Base-by-base conservation (phyloP, 192 early-diverging fungal species). In the Lobosporangium transversale region DNA sequence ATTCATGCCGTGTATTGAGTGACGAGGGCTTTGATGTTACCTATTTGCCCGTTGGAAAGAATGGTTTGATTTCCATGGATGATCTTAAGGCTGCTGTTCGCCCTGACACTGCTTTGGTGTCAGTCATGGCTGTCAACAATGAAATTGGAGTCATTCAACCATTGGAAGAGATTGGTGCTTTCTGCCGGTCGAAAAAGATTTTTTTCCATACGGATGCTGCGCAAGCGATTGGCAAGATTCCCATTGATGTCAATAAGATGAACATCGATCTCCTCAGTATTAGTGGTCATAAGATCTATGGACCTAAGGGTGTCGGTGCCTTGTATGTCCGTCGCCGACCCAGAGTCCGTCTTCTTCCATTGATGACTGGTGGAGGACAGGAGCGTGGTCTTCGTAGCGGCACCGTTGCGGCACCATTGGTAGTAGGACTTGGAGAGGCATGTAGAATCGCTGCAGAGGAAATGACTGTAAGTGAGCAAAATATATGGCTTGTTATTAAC, bases 191-290 rank as follows among this genome's bases (percentile, higher is more conserved):
- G 27, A 90, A 90, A 58, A 95, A 95, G 78, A 83, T 98, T 26
- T 98, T 97, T 62, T 96, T 98, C 83, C 96, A 98, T 68, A 97
- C 95, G 8, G 97, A 98, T 79, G 95, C 94, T 20, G 97, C 97
- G 0, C 97, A 98, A 81, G 97, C 95, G 26, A 86, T 94, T 18
- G 97, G 97, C 44, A 98, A 98, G 80, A 94, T 98, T 62, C 94
- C 95, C 2, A 67, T 98, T 33, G 91, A 97, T 70, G 95, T 98
- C 15, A 92, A 92, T 55, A 87, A 82, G 30, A 94, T 94, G 91
- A 94, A 97, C 79, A 87, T 97, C 58, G 97, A 98, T 69, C 83
- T 98, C 43, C 90, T 98, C 90, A 95, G 93, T 66, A 94, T 98
- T 47, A 94, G 93, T 30, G 97, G 97, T 11, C 97, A 98, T 84